Evolutionary conservation across 2,329 filamentous ascomycete species (phyloP), one percentile per base, ranked within the genome.

Genomic region (Cryoendolithus antarcticus): DNA sequence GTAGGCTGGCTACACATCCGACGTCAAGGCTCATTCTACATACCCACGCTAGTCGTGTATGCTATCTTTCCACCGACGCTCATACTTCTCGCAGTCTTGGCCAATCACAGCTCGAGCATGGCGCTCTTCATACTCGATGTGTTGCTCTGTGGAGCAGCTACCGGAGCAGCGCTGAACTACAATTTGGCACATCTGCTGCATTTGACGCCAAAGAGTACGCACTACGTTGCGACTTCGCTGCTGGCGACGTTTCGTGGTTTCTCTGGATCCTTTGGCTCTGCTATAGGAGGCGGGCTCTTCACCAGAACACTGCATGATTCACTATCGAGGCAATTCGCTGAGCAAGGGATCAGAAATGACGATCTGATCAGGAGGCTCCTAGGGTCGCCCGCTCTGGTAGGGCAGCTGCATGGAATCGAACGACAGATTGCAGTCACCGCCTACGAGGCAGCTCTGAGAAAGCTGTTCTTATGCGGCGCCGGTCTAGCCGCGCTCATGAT

Each of bases 231-330:
- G 3, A 85, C 80, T 1, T 81, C 82, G 9, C 65, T 93, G 32
- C 62, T 89, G 3, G 75, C 80, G 21, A 93, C 84, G 1, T 89
- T 89, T 60, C 72, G 86, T 3, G 82, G 82, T 4, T 88, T 91
- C 46, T 82, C 82, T 0, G 83, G 83, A 9, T 82, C 77, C 37
- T 91, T 93, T 50, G 84, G 85, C 2, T 81, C 80, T 1, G 76
- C 84, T 0, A 80, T 89, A 35, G 82, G 83, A 2, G 84, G 85
- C 2, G 85, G 85, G 0, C 66, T 83, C 38, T 89, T 88, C 54
- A 68, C 72, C 30, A 71, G 82, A 4, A 65, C 75, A 2, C 60
- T 89, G 27, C 65, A 69, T 34, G 59, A 50, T 2, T 63, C 66
- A 0, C 64, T 89, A 2, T 63, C 67, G n/a, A 50, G 60, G 0